Conservation (phyloP, 1,284 basidiomycete genomes). For the Malassezia cuniculi region DNA sequence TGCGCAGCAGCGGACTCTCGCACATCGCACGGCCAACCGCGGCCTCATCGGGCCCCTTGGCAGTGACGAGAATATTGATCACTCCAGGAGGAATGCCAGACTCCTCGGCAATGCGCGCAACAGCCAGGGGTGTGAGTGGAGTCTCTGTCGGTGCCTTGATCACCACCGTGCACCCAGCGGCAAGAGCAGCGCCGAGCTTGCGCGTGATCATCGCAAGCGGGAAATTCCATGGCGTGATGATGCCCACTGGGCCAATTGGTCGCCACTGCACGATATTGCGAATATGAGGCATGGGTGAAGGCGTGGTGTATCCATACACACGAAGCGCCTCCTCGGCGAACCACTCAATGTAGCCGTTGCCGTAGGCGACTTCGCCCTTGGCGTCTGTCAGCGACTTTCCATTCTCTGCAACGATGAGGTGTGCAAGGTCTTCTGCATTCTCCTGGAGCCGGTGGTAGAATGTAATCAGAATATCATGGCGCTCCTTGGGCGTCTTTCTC, state of each 20-base stretch:
- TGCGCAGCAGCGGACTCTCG: conserved; percentile 56
- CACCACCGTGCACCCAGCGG: conserved; percentile 87
- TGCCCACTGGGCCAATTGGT: conserved; percentile 59
- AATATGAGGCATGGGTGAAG: conserved; percentile 58
- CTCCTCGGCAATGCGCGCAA: conserved; percentile 67
- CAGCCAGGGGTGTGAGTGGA: conserved; percentile 79
- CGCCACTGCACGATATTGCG: conserved; percentile 80
- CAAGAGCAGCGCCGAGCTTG: conserved; percentile 71
- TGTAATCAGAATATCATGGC: conserved; percentile 34
- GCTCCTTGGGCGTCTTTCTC: conserved; percentile 34
- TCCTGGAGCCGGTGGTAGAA: conserved; percentile 31
- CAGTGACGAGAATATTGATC: conserved; percentile 80
- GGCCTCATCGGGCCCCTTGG: conserved; percentile 57
- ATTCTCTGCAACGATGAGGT: conserved; percentile 43
- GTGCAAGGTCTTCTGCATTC: conserved; percentile 36
- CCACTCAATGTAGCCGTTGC: conserved; percentile 41
- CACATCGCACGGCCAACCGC: conserved; percentile 61
- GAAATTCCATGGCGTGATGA: conserved; percentile 46
- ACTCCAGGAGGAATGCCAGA: conserved; percentile 90
- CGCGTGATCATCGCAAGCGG: conserved; percentile 56
- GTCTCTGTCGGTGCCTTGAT: conserved; percentile 93
- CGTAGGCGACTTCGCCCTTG: conserved; percentile 39
- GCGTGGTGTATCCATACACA: conserved; percentile 61
- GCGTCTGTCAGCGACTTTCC: conserved; percentile 40
- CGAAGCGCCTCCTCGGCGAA: conserved; percentile 32